Conservation (phyloP, 228 moss, liverwort and hornwort genomes). For the Sphagnum fallax region DNA sequence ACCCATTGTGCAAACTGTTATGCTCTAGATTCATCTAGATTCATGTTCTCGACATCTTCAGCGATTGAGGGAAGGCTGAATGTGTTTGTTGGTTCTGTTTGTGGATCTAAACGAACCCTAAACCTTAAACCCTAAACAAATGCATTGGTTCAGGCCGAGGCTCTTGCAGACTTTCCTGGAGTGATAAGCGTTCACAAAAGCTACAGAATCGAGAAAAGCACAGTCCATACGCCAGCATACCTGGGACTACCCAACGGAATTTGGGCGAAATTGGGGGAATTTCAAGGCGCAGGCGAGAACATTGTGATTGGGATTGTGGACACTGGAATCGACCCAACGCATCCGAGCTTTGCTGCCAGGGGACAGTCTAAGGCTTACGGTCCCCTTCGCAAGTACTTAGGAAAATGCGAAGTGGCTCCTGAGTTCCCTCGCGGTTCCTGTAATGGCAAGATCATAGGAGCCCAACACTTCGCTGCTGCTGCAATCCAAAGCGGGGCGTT, state of each 20-base stretch:
- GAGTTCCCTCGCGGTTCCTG: slow-evolving; percentile 22
- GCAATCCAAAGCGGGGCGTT: background rate
- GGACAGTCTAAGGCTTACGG: slow-evolving; percentile 12
- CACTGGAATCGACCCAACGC: slow-evolving; percentile 16
- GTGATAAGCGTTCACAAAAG: slow-evolving; percentile 53
- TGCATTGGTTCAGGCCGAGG: slow-evolving; percentile 26
- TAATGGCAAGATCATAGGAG: slow-evolving; percentile 26
- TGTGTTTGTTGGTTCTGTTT: background rate
- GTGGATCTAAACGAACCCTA: background rate
- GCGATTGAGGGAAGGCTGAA: background rate
- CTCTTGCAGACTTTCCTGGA: slow-evolving; percentile 29
- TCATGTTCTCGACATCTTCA: background rate
- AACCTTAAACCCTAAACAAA: background rate
- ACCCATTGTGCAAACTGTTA: no score
- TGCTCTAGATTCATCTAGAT: background rate
- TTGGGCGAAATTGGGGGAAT: slow-evolving; percentile 24
- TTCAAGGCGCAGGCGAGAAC: slow-evolving; percentile 16
- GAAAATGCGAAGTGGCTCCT: slow-evolving; percentile 17
- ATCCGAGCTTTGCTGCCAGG: slow-evolving; percentile 16
- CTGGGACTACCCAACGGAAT: slow-evolving; percentile 25
- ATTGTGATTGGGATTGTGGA: slow-evolving; percentile 24
- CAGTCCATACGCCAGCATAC: slow-evolving; percentile 38
- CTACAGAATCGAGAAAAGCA: slow-evolving; percentile 27
- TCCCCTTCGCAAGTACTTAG: slow-evolving; percentile 10
- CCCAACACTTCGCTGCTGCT: slow-evolving; percentile 17